Conservation (phyloP, 2,329 filamentous ascomycete species). For the Elsinoe necatrix region DNA sequence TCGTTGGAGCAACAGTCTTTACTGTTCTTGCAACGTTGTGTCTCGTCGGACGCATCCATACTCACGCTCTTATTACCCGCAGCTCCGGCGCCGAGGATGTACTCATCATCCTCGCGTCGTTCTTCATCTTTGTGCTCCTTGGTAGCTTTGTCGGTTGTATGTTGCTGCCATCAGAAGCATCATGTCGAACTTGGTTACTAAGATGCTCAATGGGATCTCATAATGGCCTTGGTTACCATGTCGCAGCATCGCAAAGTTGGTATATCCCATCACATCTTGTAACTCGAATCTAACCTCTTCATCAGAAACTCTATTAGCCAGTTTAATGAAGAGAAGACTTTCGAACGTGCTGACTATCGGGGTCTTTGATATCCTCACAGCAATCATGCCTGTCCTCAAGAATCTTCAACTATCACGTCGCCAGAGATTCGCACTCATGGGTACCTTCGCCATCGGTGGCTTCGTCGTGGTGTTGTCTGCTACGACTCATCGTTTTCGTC, state of each 20-base stretch:
- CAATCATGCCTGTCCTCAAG: slow-evolving; percentile 25
- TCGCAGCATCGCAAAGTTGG: background rate
- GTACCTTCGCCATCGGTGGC: slow-evolving; percentile 28
- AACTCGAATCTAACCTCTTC: background rate
- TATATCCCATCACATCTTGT: background rate
- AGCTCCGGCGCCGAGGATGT: background rate
- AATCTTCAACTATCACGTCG: slow-evolving; percentile 24
- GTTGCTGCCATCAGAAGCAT: background rate
- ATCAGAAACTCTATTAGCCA: too few species aligned
- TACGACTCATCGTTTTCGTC: slow-evolving; percentile 23
- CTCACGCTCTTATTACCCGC: background rate
- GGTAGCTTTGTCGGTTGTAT: background rate
- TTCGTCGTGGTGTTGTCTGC: slow-evolving; percentile 24
- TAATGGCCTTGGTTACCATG: background rate
- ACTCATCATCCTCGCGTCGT: background rate
- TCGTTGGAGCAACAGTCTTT: background rate
- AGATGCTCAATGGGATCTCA: background rate
- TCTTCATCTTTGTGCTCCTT: background rate
- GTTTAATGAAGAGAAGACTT: too few species aligned
- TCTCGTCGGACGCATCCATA: background rate
- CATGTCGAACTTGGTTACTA: background rate
- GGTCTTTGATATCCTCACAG: slow-evolving; percentile 28
- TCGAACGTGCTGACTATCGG: slow-evolving; percentile 14
- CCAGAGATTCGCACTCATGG: slow-evolving; percentile 27
- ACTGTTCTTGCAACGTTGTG: background rate